A percentile compares a stretch with the other conserved stretches of the same genome.
Evolutionary conservation across 306 rosid genomes (phyloP).

Genomic region (Lagenaria siceraria): DNA sequence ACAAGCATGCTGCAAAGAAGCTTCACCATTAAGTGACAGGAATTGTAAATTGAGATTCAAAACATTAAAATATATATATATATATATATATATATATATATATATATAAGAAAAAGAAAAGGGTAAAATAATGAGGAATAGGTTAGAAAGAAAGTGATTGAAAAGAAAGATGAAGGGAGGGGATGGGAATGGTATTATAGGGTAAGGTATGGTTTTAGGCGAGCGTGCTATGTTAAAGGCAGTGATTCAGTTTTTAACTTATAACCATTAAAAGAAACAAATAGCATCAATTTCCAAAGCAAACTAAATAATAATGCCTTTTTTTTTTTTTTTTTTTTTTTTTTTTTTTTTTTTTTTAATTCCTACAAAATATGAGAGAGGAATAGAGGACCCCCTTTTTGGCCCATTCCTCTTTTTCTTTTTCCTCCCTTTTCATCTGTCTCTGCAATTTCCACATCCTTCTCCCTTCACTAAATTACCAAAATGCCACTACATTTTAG

Average conservation of each 20-base stretch:
- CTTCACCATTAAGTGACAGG: too few species aligned
- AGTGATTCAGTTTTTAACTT: constrained; percentile 19
- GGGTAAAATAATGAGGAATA: too few species aligned
- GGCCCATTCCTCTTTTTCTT: constrained; percentile 15
- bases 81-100: too few species aligned
- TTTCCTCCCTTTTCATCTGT: constrained; percentile 17
- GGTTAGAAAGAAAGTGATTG: background rate
- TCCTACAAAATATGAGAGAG: background rate
- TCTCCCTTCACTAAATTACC: constrained; percentile 12
- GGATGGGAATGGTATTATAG: background rate
- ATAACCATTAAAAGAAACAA: constrained; percentile 19
- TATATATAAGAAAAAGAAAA: too few species aligned
- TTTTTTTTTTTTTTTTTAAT: background rate
- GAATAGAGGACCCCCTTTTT: constrained; percentile 7
- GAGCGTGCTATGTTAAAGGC: constrained; percentile 16
- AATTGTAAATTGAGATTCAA: too few species aligned
- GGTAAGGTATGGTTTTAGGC: background rate
- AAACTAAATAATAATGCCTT: background rate
- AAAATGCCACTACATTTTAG: constrained; percentile 6
- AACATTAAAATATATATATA: too few species aligned
- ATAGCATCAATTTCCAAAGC: constrained; percentile 58
- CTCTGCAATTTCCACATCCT: constrained; percentile 50
- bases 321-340: background rate
- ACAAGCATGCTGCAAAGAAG: too few species aligned
- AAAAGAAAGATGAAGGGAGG: background rate